These are phyloP conservation scores for Plasmodium ovale DNA, from an alignment of 169 alveolate species.

Conservation along the genomic window DNA sequence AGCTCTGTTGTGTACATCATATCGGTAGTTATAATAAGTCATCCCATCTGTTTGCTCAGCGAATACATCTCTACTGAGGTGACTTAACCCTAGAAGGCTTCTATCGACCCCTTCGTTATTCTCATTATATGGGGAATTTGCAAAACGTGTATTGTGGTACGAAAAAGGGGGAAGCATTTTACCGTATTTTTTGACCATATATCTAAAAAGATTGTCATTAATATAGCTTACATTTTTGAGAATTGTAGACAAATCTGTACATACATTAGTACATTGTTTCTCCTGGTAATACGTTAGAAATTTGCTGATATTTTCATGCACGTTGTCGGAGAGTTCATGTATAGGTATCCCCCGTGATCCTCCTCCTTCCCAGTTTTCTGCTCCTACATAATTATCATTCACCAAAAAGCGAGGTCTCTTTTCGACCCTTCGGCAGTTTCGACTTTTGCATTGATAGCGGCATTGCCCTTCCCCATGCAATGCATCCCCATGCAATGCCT, in stretches of 20 bases:
- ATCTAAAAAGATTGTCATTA: conserved; percentile 8
- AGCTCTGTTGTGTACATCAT: no score
- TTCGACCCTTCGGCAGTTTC: no score
- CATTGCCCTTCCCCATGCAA: no score
- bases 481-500: no score
- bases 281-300: conserved; percentile 21
- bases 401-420: no score
- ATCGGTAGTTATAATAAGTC: no score
- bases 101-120: not conserved
- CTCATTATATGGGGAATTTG: no score
- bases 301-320: conserved; percentile 50
- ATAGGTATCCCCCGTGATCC: no score
- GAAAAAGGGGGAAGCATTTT: not conserved
- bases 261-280: not conserved
- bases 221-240: conserved; percentile 13
- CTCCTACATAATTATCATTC: no score
- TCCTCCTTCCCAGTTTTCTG: no score
- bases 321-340: conserved; percentile 20
- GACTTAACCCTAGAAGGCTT: not conserved
- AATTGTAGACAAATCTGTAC: not conserved
- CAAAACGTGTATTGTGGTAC: not conserved
- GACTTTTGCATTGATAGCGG: no score
- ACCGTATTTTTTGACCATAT: conserved; percentile 28
- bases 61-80: conserved; percentile 10
- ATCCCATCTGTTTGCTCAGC: not conserved